Conservation (phyloP, 1,139 yeast genomes). For the Meyerozyma smithsonii region DNA sequence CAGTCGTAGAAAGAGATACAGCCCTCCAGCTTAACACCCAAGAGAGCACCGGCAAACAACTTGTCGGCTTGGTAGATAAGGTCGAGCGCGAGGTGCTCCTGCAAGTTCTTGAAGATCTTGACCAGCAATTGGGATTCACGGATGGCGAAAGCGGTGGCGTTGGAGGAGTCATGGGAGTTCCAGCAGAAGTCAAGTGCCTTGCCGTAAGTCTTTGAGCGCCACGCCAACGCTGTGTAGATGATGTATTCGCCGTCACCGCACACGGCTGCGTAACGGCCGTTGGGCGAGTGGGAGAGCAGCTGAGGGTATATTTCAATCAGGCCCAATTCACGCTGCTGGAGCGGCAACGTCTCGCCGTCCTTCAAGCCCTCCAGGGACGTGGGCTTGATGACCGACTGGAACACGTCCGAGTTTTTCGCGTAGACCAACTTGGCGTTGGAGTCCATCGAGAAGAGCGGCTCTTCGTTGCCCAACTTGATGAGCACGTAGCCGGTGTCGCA, state of each 20-base stretch:
- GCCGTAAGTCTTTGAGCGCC: conserved; percentile 96
- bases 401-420: conserved; percentile 89
- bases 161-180: conserved; percentile 69
- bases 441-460: conserved; percentile 92
- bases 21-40: conserved; percentile 78
- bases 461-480: conserved; percentile 86
- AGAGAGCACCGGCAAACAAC: conserved; percentile 78
- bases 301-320: conserved; percentile 90
- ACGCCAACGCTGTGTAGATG: conserved; percentile 92
- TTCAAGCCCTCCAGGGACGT: conserved; percentile 55
- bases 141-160: conserved; percentile 77
- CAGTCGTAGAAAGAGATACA: conserved; percentile 89
- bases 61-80: conserved; percentile 73
- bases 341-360: conserved; percentile 75
- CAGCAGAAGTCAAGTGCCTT: conserved; percentile 88
- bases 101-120: conserved; percentile 76
- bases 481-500: conserved; percentile 92
- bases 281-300: conserved; percentile 84
- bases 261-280: conserved; percentile 95
- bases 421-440: conserved; percentile 85
- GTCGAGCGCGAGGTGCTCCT: conserved; percentile 65
- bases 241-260: conserved; percentile 98
- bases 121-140: conserved; percentile 66
- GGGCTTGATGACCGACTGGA: conserved; percentile 75
- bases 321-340: conserved; percentile 86